Conservation (phyloP, 148 eudicot species). For the Silene uniflora region DNA sequence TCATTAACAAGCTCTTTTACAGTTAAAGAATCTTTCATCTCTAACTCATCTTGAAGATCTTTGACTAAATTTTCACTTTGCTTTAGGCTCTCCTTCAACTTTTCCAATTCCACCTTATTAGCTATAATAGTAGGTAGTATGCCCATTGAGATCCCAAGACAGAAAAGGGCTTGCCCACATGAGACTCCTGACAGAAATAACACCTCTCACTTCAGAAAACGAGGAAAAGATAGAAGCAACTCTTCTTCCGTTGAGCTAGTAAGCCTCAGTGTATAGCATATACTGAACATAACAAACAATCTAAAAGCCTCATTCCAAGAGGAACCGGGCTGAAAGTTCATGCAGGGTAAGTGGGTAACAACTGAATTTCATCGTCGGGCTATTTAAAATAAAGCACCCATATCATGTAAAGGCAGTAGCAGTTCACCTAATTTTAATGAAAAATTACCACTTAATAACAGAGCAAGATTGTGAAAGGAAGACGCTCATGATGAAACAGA, state of each 20-base stretch:
- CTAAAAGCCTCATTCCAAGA: background rate
- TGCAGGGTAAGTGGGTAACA: background rate
- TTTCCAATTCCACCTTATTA: conserved; percentile 61
- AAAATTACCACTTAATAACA: too few relatives aligned
- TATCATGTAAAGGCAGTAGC: background rate
- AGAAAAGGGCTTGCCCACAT: conserved; percentile 50
- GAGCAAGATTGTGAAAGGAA: too few relatives aligned
- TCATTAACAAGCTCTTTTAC: conserved; percentile 74
- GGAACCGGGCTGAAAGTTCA: background rate
- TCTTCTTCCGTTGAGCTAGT: background rate
- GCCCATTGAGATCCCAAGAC: conserved; percentile 76
- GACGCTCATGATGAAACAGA: too few relatives aligned
- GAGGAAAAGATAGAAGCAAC: background rate
- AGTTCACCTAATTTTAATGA: too few relatives aligned
- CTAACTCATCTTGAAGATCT: too few relatives aligned
- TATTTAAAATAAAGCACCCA: background rate
- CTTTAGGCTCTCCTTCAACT: conserved; percentile 57
- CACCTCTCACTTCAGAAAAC: conserved; percentile 17
- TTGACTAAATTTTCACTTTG: conserved; percentile 77
- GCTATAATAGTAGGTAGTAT: conserved; percentile 46
- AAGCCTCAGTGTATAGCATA: background rate
- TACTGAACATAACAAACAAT: background rate
- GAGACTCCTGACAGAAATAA: conserved; percentile 44
- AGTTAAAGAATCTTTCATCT: conserved; percentile 82
- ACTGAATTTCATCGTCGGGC: background rate